Conservation (phyloP, 768 basidiomycete genomes). For the Kwoniella heveanensis region DNA sequence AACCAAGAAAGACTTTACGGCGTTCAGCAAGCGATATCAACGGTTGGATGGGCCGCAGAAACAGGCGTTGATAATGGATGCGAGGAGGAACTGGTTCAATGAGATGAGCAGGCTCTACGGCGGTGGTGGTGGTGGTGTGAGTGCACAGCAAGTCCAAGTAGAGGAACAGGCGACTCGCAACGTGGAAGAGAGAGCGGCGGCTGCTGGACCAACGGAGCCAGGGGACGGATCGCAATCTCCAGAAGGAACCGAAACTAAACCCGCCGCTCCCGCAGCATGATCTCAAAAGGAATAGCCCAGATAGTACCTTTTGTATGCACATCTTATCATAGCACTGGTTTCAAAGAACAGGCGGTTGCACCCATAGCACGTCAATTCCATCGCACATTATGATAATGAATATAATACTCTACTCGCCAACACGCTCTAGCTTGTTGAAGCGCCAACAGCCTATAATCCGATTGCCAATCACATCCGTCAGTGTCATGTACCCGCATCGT, state of each 20-base stretch:
- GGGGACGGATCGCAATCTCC: background rate
- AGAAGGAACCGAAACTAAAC: background rate
- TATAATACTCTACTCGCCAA: background rate
- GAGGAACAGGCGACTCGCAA: slow-evolving; percentile 23
- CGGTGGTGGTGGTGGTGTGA: slow-evolving; percentile 18
- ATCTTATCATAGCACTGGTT: background rate
- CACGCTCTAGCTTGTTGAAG: slow-evolving; percentile 50
- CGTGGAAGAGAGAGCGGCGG: slow-evolving; percentile 22
- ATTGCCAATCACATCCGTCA: too few species aligned
- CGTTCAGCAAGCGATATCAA: slow-evolving; percentile 41
- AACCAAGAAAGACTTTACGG: slow-evolving; percentile 20
- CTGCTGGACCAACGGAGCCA: background rate
- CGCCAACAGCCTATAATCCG: slow-evolving; percentile 53
- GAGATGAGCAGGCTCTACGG: slow-evolving; percentile 23
- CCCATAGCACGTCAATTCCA: background rate
- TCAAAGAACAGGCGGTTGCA: too few species aligned
- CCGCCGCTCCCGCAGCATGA: background rate
- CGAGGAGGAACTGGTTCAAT: slow-evolving; percentile 53
- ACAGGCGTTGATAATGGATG: slow-evolving; percentile 42
- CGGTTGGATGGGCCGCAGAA: slow-evolving; percentile 28
- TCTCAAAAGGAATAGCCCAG: background rate
- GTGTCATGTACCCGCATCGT: too few species aligned
- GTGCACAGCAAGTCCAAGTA: background rate
- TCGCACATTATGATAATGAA: background rate
- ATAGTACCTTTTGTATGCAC: background rate